These are phyloP conservation scores for Scutellaria minor DNA, from an alignment of 257 asterid genomes.

Conservation along the genomic window DNA sequence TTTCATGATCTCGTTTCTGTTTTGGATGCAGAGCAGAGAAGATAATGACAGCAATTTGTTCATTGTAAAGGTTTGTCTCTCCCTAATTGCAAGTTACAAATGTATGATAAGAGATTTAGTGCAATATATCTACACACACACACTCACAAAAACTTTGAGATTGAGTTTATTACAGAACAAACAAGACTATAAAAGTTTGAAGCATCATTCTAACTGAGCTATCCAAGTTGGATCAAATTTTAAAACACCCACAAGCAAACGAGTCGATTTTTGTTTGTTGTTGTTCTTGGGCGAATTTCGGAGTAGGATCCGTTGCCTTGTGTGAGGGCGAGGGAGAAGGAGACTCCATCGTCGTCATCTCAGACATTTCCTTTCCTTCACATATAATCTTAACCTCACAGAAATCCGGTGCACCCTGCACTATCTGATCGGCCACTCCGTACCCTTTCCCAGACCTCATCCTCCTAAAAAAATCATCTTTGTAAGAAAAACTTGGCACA, in stretches of 20 bases:
- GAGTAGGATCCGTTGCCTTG: constrained; percentile 11
- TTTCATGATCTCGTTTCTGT: constrained; percentile 15
- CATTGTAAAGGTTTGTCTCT: constrained; percentile 21
- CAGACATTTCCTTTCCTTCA: constrained; percentile 67
- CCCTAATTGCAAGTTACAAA: background rate
- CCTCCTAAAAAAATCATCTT: constrained; percentile 40
- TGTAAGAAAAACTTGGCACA: background rate
- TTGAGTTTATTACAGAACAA: constrained; percentile 1
- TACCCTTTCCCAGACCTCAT: constrained; percentile 51
- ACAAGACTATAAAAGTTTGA: background rate
- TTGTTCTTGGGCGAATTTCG: constrained; percentile 28
- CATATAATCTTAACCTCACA: constrained; percentile 81
- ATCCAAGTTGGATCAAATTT: constrained; percentile 44
- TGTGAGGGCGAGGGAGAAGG: constrained; percentile 48
- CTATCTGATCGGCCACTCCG: constrained; percentile 54
- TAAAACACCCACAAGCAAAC: constrained; percentile 51
- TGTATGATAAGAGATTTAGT: background rate
- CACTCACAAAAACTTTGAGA: constrained; percentile 1
- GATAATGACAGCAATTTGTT: background rate
- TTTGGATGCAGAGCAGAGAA: constrained; percentile 19
- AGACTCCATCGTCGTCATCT: constrained; percentile 29
- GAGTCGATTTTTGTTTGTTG: constrained; percentile 30
- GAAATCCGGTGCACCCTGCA: constrained; percentile 57
- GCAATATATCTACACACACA: background rate
- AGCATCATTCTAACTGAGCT: constrained; percentile 67